These are phyloP conservation scores for Pascua sp. DNA, from an alignment of 1,284 basidiomycete genomes.

Conservation along the genomic window DNA sequence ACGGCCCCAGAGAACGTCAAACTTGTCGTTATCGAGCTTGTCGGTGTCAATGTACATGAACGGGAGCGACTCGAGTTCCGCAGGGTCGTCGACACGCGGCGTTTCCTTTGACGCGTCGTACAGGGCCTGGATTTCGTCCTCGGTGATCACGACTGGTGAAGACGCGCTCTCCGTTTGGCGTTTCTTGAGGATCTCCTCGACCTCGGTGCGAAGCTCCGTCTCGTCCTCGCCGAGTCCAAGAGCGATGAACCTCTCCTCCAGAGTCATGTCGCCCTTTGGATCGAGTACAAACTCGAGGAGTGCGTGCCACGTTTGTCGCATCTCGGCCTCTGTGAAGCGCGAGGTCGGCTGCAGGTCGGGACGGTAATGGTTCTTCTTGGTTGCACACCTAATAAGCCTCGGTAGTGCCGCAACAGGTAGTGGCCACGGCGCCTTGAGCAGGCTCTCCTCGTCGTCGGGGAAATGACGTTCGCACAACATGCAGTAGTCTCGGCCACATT, in stretches of 20 bases:
- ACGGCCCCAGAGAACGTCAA: conserved; percentile 65
- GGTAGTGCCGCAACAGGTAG: conserved; percentile 51
- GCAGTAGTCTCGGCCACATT: conserved; percentile 88
- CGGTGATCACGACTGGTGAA: neutral
- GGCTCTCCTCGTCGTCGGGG: conserved; percentile 59
- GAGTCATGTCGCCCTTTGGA: conserved; percentile 14
- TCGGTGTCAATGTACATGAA: conserved; percentile 53
- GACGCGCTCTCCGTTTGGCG: neutral
- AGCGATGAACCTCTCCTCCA: conserved; percentile 23
- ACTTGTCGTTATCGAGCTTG: conserved; percentile 60
- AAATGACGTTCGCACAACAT: conserved; percentile 74
- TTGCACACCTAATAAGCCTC: conserved; percentile 21
- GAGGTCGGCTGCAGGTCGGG: conserved; percentile 73
- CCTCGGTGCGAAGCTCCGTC: conserved; percentile 11
- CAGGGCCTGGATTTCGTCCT: conserved; percentile 15
- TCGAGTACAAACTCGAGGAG: conserved; percentile 34
- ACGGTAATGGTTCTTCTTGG: conserved; percentile 19
- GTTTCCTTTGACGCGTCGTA: conserved; percentile 21
- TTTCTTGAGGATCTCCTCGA: conserved; percentile 6
- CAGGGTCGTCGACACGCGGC: conserved; percentile 29
- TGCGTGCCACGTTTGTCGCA: conserved; percentile 53
- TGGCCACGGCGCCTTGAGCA: conserved; percentile 43
- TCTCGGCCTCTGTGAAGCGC: conserved; percentile 64
- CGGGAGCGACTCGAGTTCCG: conserved; percentile 29
- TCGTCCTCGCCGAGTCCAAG: conserved; percentile 26